A percentile compares a stretch with the other conserved stretches of the same genome.
phyloP scores from a whole-genome alignment of 345 rosid species.

The Excoecaria agallocha region DNA sequence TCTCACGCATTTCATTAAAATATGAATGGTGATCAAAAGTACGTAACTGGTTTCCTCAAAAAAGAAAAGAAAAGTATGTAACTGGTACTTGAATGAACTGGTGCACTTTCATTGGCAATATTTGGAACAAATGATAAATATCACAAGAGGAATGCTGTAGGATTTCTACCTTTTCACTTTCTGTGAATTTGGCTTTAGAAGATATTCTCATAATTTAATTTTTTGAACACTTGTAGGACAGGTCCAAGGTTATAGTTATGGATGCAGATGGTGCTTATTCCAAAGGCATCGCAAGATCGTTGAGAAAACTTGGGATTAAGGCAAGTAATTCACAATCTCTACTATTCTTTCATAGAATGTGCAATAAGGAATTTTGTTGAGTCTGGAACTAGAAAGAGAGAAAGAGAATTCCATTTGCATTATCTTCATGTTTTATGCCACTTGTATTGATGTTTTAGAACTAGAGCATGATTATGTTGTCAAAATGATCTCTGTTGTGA shows the following conservation, averaged over 20 bases:
- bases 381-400: no score
- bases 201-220: constrained; percentile 35
- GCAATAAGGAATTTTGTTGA: background rate
- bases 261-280: constrained; percentile 86
- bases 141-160: background rate
- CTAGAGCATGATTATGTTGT: background rate
- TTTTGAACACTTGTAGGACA: constrained; percentile 77
- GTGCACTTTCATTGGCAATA: background rate
- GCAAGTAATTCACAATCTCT: constrained; percentile 36
- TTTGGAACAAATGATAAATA: background rate
- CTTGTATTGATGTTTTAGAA: no score
- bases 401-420: no score
- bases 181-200: background rate
- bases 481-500: background rate
- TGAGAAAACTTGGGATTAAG: constrained; percentile 81
- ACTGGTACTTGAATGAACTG: background rate
- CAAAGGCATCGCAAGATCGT: constrained; percentile 86
- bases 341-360: constrained; percentile 6
- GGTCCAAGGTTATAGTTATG: constrained; percentile 89
- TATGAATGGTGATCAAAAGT: background rate
- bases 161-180: background rate
- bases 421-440: no score
- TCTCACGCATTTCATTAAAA: background rate
- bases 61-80: background rate
- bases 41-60: background rate